These are phyloP conservation scores for Psidium guajava DNA, from an alignment of 345 rosid species.

Conservation along the genomic window DNA sequence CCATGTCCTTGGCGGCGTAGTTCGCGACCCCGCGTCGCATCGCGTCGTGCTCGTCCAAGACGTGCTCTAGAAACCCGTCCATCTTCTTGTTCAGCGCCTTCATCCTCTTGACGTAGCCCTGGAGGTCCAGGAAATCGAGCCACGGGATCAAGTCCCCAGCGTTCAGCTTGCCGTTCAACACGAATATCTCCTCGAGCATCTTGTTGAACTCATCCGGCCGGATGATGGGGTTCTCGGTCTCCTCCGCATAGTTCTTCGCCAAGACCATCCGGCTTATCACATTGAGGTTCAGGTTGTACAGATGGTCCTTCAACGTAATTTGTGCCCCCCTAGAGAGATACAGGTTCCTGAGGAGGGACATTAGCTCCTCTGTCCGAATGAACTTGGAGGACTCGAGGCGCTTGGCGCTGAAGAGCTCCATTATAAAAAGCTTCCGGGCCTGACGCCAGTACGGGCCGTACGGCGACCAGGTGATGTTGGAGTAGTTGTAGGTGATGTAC, in stretches of 20 bases:
- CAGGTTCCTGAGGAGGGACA: slow-evolving; percentile 9
- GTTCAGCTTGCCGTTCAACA: slow-evolving; percentile 47
- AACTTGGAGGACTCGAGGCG: slow-evolving; percentile 47
- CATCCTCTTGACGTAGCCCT: slow-evolving; percentile 60
- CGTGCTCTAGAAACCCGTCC: slow-evolving; percentile 46
- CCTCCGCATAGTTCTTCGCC: slow-evolving; percentile 47
- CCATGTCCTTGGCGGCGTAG: slow-evolving; percentile 49
- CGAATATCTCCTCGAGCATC: slow-evolving; percentile 57
- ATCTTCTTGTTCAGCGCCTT: slow-evolving; percentile 44
- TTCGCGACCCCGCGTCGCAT: slow-evolving; percentile 20
- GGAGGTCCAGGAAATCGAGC: slow-evolving; percentile 46
- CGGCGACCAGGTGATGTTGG: slow-evolving; percentile 50
- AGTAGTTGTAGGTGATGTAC: slow-evolving; percentile 55
- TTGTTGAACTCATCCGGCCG: slow-evolving; percentile 47
- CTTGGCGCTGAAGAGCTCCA: slow-evolving; percentile 50
- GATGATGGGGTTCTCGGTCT: slow-evolving; percentile 12
- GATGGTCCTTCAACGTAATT: slow-evolving; percentile 23
- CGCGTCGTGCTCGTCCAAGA: slow-evolving; percentile 40
- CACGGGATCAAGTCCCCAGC: slow-evolving; percentile 64
- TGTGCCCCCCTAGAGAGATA: slow-evolving; percentile 4
- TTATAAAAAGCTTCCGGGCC: slow-evolving; percentile 47
- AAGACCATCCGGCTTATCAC: slow-evolving; percentile 56
- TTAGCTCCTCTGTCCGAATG: slow-evolving; percentile 38
- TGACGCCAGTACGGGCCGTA: slow-evolving; percentile 66
- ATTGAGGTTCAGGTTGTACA: slow-evolving; percentile 31